Evolutionary conservation across 1,284 basidiomycete species (phyloP).

Genomic region (Apiotrichum domesticum): DNA sequence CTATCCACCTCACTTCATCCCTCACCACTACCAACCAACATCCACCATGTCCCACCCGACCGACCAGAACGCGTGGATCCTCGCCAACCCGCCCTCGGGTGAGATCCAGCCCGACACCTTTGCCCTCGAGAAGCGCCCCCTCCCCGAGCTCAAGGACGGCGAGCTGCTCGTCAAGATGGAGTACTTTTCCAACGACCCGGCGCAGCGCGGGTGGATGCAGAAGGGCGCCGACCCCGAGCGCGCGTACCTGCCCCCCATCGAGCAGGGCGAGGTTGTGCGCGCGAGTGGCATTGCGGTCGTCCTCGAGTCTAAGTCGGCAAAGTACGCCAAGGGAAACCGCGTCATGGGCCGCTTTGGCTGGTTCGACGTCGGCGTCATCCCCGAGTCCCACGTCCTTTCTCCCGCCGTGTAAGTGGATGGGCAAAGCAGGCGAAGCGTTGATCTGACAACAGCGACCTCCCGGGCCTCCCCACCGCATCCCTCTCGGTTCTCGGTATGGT

Average conservation of each 20-base stretch:
- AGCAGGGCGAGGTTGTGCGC: slow-evolving; percentile 26
- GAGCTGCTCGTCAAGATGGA: slow-evolving; percentile 26
- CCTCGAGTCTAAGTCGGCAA: slow-evolving; percentile 21
- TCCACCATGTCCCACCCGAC: slow-evolving; percentile 11
- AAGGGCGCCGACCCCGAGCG: slow-evolving; percentile 11
- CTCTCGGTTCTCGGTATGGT: slow-evolving; percentile 27
- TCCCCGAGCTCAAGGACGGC: slow-evolving; percentile 25
- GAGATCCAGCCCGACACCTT: slow-evolving; percentile 22
- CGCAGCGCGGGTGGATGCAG: slow-evolving; percentile 31
- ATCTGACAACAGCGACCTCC: neutral
- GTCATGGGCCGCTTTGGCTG: slow-evolving; percentile 24
- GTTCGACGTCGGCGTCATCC: slow-evolving; percentile 31
- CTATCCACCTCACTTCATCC: no score
- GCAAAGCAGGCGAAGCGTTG: neutral
- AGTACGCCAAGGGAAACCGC: slow-evolving; percentile 25
- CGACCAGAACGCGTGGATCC: slow-evolving; percentile 20
- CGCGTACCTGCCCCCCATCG: slow-evolving; percentile 20
- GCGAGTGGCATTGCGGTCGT: slow-evolving; percentile 23
- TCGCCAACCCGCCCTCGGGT: slow-evolving; percentile 25
- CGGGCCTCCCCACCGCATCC: slow-evolving; percentile 9
- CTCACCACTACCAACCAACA: no score
- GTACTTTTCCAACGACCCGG: slow-evolving; percentile 36
- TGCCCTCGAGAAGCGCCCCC: slow-evolving; percentile 13
- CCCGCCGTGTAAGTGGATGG: slow-evolving; percentile 1
- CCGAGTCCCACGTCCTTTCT: slow-evolving; percentile 6